phyloP scores from a whole-genome alignment of 345 rosid species.

The Rhodomyrtus tomentosa region DNA sequence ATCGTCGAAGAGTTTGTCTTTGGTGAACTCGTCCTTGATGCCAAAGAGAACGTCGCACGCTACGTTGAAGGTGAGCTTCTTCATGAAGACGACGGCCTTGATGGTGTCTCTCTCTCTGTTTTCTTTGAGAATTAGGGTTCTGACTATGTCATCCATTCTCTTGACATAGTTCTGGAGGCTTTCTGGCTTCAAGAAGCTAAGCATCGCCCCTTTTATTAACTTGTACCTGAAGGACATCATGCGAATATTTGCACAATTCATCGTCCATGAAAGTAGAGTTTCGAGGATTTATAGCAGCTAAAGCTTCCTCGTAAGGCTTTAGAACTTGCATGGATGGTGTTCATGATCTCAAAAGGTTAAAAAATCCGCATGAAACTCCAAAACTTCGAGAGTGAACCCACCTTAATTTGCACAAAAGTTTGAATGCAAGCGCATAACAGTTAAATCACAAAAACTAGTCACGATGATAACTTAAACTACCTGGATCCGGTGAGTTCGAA shows the following conservation, averaged over 20 bases:
- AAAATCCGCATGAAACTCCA: not conserved
- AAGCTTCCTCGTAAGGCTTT: not conserved
- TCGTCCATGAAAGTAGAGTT: not conserved
- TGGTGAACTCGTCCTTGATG: not conserved
- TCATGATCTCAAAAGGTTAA: not conserved
- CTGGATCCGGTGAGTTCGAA: not conserved
- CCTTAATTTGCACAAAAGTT: not conserved
- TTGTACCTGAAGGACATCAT: not conserved
- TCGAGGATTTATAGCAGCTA: not conserved
- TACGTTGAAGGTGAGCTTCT: not conserved
- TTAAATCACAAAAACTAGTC: not conserved
- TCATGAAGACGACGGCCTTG: not conserved
- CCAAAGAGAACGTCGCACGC: not conserved
- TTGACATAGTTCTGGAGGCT: not conserved
- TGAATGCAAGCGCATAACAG: not conserved
- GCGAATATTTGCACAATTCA: not conserved
- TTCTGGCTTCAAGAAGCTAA: conserved; percentile 2
- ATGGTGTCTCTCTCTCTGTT: not conserved
- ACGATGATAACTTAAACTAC: not conserved
- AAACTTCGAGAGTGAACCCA: not conserved
- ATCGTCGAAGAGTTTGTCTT: not conserved
- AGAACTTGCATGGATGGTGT: not conserved
- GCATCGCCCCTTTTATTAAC: not conserved
- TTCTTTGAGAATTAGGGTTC: not conserved
- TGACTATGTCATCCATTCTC: not conserved